Conservation (phyloP, 1,139 yeast species). For the Blastobotrys illinoisensis region DNA sequence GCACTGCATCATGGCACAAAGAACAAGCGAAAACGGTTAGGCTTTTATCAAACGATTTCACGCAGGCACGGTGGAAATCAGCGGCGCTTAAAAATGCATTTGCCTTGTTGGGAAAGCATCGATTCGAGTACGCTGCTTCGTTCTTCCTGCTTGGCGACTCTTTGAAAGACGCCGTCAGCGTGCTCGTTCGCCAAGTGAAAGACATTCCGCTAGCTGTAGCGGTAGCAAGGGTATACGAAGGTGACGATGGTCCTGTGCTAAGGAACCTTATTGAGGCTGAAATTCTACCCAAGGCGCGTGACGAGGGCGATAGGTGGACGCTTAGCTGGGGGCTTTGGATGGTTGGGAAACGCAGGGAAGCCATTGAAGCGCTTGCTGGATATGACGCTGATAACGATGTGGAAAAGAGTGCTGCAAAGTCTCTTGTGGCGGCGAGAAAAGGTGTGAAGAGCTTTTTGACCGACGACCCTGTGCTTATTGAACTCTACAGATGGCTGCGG, state of each 20-base stretch:
- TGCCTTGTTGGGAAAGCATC: conserved; percentile 81
- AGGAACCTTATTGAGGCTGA: conserved; percentile 45
- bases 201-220: conserved; percentile 74
- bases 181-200: conserved; percentile 57
- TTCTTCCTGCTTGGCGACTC: conserved; percentile 81
- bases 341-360: conserved; percentile 27
- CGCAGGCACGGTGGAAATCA: conserved; percentile 66
- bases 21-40: conserved; percentile 79
- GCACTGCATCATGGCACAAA: conserved; percentile 63
- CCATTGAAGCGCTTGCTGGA: conserved; percentile 24
- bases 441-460: conserved; percentile 45
- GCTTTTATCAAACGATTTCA: conserved; percentile 72
- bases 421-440: conserved; percentile 27
- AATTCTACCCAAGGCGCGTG: conserved; percentile 53
- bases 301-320: conserved; percentile 73
- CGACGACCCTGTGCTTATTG: conserved; percentile 76
- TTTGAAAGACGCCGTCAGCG: conserved; percentile 69
- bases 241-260: conserved; percentile 49
- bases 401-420: conserved; percentile 12
- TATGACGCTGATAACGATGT: conserved; percentile 12
- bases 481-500: conserved; percentile 60
- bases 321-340: conserved; percentile 81
- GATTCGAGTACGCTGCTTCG: conserved; percentile 82
- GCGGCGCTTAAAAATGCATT: conserved; percentile 93
- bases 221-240: conserved; percentile 68